phyloP scores from a whole-genome alignment of 106 monocot genomes.

The Dendrobium catenatum region DNA sequence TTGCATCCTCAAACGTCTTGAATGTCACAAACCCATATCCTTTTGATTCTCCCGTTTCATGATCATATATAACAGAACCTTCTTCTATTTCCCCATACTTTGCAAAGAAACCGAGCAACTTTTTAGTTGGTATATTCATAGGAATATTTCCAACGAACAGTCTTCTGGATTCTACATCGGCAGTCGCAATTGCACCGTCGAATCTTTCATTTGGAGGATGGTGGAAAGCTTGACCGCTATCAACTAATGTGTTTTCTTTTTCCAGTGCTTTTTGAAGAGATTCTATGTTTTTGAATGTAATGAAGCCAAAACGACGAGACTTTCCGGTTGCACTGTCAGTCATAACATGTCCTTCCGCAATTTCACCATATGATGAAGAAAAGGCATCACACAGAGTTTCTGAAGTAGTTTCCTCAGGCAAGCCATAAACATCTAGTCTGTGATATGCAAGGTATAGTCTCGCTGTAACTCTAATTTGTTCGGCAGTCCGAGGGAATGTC shows the following conservation, averaged over 20 bases:
- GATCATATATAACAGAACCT: conserved; percentile 40
- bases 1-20: conserved; percentile 35
- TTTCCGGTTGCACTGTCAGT: conserved; percentile 33
- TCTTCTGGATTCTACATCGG: conserved; percentile 29
- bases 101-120: conserved; percentile 25
- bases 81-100: conserved; percentile 48
- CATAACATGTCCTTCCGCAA: conserved; percentile 41
- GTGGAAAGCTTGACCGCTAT: conserved; percentile 31
- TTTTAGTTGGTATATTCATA: conserved; percentile 30
- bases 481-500: conserved; percentile 26
- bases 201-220: conserved; percentile 30
- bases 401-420: conserved; percentile 42
- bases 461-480: conserved; percentile 39
- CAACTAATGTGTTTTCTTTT: conserved; percentile 38
- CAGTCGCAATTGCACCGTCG: conserved; percentile 19
- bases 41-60: conserved; percentile 27
- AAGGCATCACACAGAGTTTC: conserved; percentile 46
- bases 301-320: conserved; percentile 50
- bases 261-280: conserved; percentile 31
- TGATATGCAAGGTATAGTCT: conserved; percentile 35
- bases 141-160: conserved; percentile 33
- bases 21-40: conserved; percentile 50
- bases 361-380: conserved; percentile 25
- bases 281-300: conserved; percentile 38
- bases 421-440: conserved; percentile 42